Evolutionary conservation across 1,284 basidiomycete species (phyloP), one percentile per base, ranked within the genome.

Genomic region (Marasmius sp.): DNA sequence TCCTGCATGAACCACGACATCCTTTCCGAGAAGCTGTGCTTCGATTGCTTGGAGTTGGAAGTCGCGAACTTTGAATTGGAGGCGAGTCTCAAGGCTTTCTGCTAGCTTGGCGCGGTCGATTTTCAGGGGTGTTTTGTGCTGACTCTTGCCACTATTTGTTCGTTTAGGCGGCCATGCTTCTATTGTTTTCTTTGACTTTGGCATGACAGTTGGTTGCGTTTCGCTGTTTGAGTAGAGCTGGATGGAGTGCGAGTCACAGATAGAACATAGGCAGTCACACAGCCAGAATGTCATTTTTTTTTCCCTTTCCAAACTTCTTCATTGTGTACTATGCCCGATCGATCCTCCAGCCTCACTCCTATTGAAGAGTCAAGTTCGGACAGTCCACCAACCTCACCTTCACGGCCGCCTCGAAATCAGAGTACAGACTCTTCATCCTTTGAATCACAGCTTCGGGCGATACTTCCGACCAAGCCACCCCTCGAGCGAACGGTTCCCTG

Each of bases 1-100:
- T 9, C 69, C 72, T 12, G 75, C 75, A 69, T 78, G 76, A 6
- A 77, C 63, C 3, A 75, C 60, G 0, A 69, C 64, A 64, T 76
- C 74, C n/a, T 64, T 43, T 0, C 70, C 56, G 10, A 64, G 61
- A 0, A 74, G 56, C 57, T 75, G 74, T 3, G 67, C 69, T 12
- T 62, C 36, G 9, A 69, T 67, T 1, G 62, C 71, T 1, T 67
- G 57, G 0, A 69, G 41, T 49, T 74, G 71, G 55, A 71, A 71
- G 1, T 58, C 39, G 7, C 57, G 61, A 14, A 50, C 41, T 14
- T 16, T 6, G 47, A 27, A 39, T 49, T 45, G n/a, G 20, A 41
- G 34, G 11, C 41, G 16, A 22, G 36, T 27, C 14, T 52, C 6
- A 12, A 36, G n/a, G 34, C 3, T 58, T 11, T 45, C 39, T 22